A percentile compares a stretch with the other conserved stretches of the same genome.
These are phyloP conservation scores for Hypoxylon perforatum DNA, from an alignment of 495 filamentous ascomycete genomes.

Conservation along the genomic window DNA sequence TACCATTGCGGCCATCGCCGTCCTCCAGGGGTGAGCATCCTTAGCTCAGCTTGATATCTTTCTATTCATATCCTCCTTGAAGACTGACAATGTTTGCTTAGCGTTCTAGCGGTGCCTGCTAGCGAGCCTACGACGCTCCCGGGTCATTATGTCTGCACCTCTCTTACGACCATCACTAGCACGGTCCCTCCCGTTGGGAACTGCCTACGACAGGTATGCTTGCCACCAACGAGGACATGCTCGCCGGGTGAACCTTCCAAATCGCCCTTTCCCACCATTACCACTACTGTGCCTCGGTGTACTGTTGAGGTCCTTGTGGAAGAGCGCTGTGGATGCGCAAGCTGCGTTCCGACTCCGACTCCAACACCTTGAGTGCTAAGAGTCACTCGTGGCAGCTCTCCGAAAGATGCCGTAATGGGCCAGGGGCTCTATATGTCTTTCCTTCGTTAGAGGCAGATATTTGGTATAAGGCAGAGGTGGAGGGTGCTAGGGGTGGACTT, in stretches of 20 bases:
- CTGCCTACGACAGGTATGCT: not conserved
- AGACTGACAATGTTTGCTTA: not conserved
- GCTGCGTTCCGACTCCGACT: not conserved
- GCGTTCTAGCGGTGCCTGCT: not conserved
- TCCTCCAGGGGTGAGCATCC: slow-evolving; percentile 6
- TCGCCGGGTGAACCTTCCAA: not conserved
- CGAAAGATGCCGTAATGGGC: no score
- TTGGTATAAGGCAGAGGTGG: no score
- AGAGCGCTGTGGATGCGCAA: slow-evolving; percentile 9
- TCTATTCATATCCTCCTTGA: no score
- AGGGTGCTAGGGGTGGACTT: no score
- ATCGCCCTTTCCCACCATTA: not conserved
- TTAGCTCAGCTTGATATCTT: not conserved
- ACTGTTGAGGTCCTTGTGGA: slow-evolving; percentile 2
- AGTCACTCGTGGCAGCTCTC: not conserved
- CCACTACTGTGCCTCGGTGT: not conserved
- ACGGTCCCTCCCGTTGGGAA: slow-evolving; percentile 1
- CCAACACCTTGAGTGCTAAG: not conserved
- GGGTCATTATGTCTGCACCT: not conserved
- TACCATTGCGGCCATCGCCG: not conserved
- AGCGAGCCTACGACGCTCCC: slow-evolving; percentile 1
- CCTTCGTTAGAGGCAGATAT: no score
- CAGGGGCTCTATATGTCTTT: no score
- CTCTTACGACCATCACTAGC: slow-evolving; percentile 8
- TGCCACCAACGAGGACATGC: slow-evolving; percentile 10